These are phyloP conservation scores for Ophiostoma perfectum DNA, from an alignment of 2,329 filamentous ascomycete species.

Conservation along the genomic window DNA sequence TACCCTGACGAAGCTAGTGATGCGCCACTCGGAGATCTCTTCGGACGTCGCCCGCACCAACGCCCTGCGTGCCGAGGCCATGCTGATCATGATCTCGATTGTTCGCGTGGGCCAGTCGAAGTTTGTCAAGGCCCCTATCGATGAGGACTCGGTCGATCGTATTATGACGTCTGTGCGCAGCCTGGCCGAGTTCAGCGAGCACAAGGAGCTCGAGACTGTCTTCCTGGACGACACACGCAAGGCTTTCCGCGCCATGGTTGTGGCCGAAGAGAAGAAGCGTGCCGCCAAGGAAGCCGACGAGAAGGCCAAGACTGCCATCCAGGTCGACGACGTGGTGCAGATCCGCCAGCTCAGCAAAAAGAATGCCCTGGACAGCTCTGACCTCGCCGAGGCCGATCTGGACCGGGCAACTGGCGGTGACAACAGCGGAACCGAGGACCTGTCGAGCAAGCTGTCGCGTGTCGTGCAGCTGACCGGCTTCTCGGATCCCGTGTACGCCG, in stretches of 20 bases:
- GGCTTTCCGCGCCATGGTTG: slow-evolving; percentile 95
- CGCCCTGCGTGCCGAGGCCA: slow-evolving; percentile 88
- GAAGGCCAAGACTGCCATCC: slow-evolving; percentile 87
- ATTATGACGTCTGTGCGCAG: slow-evolving; percentile 97
- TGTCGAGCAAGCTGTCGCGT: slow-evolving; percentile 88
- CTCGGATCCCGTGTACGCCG: slow-evolving; percentile 96
- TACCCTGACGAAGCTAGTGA: slow-evolving; percentile 92
- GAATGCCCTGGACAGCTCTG: slow-evolving; percentile 71
- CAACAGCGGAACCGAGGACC: slow-evolving; percentile 67
- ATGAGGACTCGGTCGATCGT: slow-evolving; percentile 96
- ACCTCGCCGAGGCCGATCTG: slow-evolving; percentile 83
- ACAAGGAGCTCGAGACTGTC: slow-evolving; percentile 84
- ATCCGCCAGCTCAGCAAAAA: slow-evolving; percentile 94
- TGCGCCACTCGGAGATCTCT: slow-evolving; percentile 94
- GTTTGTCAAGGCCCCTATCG: slow-evolving; percentile 94
- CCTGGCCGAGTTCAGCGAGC: slow-evolving; percentile 80
- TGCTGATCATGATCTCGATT: slow-evolving; percentile 99
- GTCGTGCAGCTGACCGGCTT: slow-evolving; percentile 97
- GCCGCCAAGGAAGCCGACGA: slow-evolving; percentile 89
- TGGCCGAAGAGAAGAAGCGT: slow-evolving; percentile 95
- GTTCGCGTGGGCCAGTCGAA: slow-evolving; percentile 98
- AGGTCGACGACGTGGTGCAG: slow-evolving; percentile 89
- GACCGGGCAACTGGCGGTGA: slow-evolving; percentile 94
- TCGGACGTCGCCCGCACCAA: slow-evolving; percentile 82
- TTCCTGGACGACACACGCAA: slow-evolving; percentile 93